These are phyloP conservation scores for Lepiota brunneoincarnata DNA, from an alignment of 768 basidiomycete species.

Conservation along the genomic window DNA sequence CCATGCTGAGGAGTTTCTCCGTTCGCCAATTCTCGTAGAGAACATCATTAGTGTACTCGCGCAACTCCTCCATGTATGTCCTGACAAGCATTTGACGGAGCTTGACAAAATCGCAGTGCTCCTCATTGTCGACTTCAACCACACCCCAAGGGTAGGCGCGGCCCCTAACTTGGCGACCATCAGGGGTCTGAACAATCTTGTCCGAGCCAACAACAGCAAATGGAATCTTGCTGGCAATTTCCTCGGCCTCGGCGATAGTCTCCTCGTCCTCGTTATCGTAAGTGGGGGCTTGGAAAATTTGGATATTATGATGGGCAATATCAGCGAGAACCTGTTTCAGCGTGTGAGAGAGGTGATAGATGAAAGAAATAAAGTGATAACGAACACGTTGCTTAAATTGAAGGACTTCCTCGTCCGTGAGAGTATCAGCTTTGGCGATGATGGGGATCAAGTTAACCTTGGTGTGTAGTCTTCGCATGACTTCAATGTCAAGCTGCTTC, in stretches of 20 bases:
- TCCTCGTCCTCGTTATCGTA: conserved; percentile 99
- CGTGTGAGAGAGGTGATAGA: conserved; percentile 6
- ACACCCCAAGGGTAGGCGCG: conserved; percentile 98
- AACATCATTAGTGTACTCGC: conserved; percentile 94
- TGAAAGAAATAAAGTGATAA: conserved; percentile 2
- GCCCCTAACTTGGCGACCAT: conserved; percentile 91
- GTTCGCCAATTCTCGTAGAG: conserved; percentile 99
- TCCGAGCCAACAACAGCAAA: conserved; percentile 98
- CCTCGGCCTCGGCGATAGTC: conserved; percentile 94
- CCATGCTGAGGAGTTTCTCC: conserved; percentile 95
- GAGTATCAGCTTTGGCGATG: conserved; percentile 96
- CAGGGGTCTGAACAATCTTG: conserved; percentile 72
- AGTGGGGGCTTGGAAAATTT: conserved; percentile 96
- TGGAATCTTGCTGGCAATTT: conserved; percentile 97
- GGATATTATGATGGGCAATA: conserved; percentile 93
- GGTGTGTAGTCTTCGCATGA: conserved; percentile 96
- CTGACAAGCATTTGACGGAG: conserved; percentile 98
- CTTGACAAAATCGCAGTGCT: conserved; percentile 99
- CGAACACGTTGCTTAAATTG: conserved; percentile 91
- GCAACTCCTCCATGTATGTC: conserved; percentile 98
- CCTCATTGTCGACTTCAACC: conserved; percentile 98
- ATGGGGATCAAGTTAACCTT: conserved; percentile 98
- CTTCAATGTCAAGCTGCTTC: conserved; percentile 98
- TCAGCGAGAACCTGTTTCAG: conserved; percentile 77
- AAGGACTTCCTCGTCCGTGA: conserved; percentile 93